Evolutionary conservation across 345 rosid species (phyloP).

Genomic region (Mercurialis annua): DNA sequence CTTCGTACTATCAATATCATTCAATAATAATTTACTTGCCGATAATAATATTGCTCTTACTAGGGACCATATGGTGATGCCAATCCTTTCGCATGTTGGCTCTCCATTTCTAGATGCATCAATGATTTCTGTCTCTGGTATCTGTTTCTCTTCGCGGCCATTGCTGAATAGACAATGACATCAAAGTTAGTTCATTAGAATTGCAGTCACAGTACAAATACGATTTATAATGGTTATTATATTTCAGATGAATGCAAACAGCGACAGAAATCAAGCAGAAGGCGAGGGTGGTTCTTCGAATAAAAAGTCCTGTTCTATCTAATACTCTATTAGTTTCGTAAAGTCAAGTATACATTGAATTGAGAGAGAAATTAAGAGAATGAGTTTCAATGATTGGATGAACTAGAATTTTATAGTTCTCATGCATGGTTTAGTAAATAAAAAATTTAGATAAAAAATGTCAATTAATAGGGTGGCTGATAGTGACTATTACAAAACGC

Average conservation of each 20-base stretch:
- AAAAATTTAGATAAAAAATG: neutral
- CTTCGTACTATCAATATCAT: slow-evolving; percentile 21
- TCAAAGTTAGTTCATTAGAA: neutral
- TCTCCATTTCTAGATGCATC: slow-evolving; percentile 92
- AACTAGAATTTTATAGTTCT: no score
- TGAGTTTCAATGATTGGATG: no score
- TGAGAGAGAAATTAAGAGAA: no score
- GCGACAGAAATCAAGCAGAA: neutral
- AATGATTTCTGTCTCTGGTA: slow-evolving; percentile 92
- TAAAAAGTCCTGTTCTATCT: neutral
- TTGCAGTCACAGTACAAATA: neutral
- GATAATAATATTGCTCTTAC: slow-evolving; percentile 25
- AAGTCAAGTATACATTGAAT: no score
- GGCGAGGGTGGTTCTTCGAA: neutral
- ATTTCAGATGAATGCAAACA: neutral
- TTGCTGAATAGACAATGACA: slow-evolving; percentile 38
- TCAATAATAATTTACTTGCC: slow-evolving; percentile 11
- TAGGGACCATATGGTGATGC: slow-evolving; percentile 70
- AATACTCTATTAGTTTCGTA: neutral
- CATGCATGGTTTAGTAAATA: neutral
- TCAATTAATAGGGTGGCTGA: neutral
- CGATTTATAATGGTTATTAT: neutral
- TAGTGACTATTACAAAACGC: neutral
- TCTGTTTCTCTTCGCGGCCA: slow-evolving; percentile 85
- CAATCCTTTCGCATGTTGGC: slow-evolving; percentile 89